Percentiles rank a stretch among this genome's conserved stretches.
Evolutionary conservation across 176 grass and related monocot species (phyloP).

Genomic region (Ensete glaucum): DNA sequence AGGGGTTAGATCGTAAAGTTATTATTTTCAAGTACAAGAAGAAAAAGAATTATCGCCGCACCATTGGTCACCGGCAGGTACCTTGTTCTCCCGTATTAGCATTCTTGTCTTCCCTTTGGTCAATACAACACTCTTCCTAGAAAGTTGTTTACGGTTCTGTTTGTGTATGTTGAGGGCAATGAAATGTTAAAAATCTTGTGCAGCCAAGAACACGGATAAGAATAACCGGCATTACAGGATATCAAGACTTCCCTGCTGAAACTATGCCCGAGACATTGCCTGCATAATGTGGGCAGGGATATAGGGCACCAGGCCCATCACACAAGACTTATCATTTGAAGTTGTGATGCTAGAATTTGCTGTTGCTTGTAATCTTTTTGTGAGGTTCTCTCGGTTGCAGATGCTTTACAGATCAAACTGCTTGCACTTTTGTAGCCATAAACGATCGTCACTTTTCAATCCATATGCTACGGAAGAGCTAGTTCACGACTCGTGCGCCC

Average conservation of each 20-base stretch:
- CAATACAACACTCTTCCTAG: background rate
- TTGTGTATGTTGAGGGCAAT: background rate
- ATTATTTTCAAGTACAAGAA: conserved; percentile 87
- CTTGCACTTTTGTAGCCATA: too few relatives aligned
- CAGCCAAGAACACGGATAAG: conserved; percentile 81
- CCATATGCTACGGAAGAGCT: too few relatives aligned
- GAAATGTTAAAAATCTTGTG: conserved; percentile 7
- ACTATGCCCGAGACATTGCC: conserved; percentile 38
- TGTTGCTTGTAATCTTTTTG: background rate
- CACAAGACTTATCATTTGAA: background rate
- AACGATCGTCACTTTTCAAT: too few relatives aligned
- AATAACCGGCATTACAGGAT: conserved; percentile 90
- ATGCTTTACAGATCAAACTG: too few relatives aligned
- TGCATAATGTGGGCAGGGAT: conserved; percentile 31
- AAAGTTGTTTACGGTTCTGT: background rate
- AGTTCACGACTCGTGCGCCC: too few relatives aligned
- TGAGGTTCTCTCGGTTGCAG: background rate
- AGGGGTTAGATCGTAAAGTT: conserved; percentile 79
- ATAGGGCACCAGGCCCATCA: background rate
- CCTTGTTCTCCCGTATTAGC: background rate
- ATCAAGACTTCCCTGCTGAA: conserved; percentile 72
- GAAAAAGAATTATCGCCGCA: conserved; percentile 98
- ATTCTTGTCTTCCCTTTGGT: too few relatives aligned
- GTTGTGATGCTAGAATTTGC: background rate
- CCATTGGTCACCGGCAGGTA: conserved; percentile 87